These are phyloP conservation scores for Metschnikowia lochheadii DNA, from an alignment of 805 yeast species.

Conservation along the genomic window DNA sequence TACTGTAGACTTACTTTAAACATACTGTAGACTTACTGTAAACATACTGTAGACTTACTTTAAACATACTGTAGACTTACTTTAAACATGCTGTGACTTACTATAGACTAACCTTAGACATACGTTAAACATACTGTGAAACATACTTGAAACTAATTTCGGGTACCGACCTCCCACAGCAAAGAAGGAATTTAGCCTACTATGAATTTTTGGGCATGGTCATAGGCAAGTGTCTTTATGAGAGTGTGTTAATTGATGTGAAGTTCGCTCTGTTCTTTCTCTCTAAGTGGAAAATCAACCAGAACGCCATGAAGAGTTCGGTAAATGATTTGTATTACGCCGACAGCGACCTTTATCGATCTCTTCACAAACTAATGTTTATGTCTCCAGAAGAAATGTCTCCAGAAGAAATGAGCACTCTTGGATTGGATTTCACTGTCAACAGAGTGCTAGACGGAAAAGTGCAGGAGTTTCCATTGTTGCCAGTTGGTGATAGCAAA, in stretches of 20 bases:
- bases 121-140: too few relatives aligned
- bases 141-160: constrained; percentile 34
- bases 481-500: constrained; percentile 52
- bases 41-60: too few relatives aligned
- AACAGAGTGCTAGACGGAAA: constrained; percentile 43
- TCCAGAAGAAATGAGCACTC: constrained; percentile 51
- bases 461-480: constrained; percentile 49
- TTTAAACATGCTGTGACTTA: too few relatives aligned
- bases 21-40: too few relatives aligned
- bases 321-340: constrained; percentile 75
- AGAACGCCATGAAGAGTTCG: constrained; percentile 44
- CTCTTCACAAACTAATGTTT: constrained; percentile 56
- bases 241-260: constrained; percentile 73
- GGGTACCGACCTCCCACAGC: constrained; percentile 27
- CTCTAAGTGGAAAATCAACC: constrained; percentile 54
- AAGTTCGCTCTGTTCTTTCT: constrained; percentile 84
- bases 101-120: too few relatives aligned
- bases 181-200: constrained; percentile 26
- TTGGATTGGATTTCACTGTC: constrained; percentile 66
- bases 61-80: too few relatives aligned
- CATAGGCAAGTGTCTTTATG: constrained; percentile 86
- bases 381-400: too few relatives aligned
- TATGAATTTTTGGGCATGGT: constrained; percentile 72
- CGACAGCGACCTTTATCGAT: constrained; percentile 64
- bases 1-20: too few relatives aligned